Evolutionary conservation across 2,329 filamentous ascomycete genomes (phyloP), one percentile per base, ranked within the genome.

Genomic region (Colletotrichum cuscutae): DNA sequence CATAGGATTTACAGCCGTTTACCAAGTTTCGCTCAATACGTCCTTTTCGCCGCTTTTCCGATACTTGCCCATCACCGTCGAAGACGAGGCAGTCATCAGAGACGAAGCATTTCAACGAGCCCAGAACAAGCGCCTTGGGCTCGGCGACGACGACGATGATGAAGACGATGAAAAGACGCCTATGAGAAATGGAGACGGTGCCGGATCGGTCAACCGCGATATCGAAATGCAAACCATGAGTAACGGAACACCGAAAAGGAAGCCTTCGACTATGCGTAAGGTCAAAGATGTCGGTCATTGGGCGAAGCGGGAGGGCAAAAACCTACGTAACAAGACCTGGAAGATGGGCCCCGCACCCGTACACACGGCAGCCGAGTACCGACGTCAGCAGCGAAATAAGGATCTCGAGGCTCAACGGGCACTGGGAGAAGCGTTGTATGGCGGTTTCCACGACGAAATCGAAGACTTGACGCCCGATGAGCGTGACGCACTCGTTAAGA

Each of bases 391-490:
- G 68, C 86, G 86, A 5, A 82, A 85, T 74, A 87, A 86, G 72
- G 93, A 95, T 76, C 82, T 94, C 2, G 94, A 97, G 81, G 89
- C 90, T 1, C 94, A 96, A 81, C 89, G 85, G 42, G 88, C 89
- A 2, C 93, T 96, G 30, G 93, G 93, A 7, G 92, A 95, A 61
- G 93, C 95, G 3, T 87, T 98, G 2, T 99, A 95, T 81, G 92
- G 94, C 26, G 94, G 94, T 4, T 94, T 95, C 77, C 92, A 96
- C 76, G 96, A 98, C 79, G 95, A 98, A 85, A 92, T 99, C 75
- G 96, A 98, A 81, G 97, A 99, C 80, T 86, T 99, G 61, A 97
- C 94, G 1, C 94, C 95, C 0, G 94, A 96, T 22, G 95, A 98
- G 81, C 90, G 97, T 77, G 95, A 98, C 79, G 87, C 91, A 71